phyloP scores from a whole-genome alignment of 495 filamentous ascomycete species.

The Xylaria longipes region DNA sequence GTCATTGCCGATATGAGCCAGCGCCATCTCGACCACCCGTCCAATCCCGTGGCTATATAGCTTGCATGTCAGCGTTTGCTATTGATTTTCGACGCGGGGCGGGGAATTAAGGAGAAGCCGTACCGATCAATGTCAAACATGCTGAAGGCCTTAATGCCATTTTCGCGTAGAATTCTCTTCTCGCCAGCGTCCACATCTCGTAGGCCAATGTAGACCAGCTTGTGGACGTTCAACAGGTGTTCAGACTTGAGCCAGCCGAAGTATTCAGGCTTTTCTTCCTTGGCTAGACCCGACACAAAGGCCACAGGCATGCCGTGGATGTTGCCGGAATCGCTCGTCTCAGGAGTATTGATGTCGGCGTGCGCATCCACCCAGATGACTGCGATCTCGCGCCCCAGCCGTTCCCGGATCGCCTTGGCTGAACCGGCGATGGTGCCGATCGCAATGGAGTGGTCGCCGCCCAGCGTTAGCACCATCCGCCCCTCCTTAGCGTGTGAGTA shows the following conservation, averaged over 20 bases:
- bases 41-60: conserved; percentile 81
- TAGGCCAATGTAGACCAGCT: conserved; percentile 96
- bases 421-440: conserved; percentile 90
- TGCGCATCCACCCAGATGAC: conserved; percentile 99
- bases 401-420: conserved; percentile 82
- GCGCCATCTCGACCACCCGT: conserved; percentile 94
- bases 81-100: background rate
- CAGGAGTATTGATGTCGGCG: conserved; percentile 95
- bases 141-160: conserved; percentile 93
- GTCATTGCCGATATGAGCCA: conserved; percentile 90
- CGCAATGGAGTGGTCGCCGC: conserved; percentile 95
- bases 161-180: conserved; percentile 85
- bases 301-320: conserved; percentile 98
- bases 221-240: conserved; percentile 68
- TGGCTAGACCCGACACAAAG: conserved; percentile 85
- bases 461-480: conserved; percentile 88
- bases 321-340: conserved; percentile 87
- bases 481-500: conserved; percentile 87
- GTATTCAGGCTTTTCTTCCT: conserved; percentile 71
- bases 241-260: conserved; percentile 86
- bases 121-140: conserved; percentile 98
- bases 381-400: conserved; percentile 80
- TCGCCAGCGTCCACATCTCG: conserved; percentile 90
- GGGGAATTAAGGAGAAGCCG: conserved; percentile 26
- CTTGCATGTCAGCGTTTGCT: conserved; percentile 25